Percentiles rank a stretch among this genome's conserved stretches.
phyloP scores from a whole-genome alignment of 768 basidiomycete genomes.

The Lentinus tigrinus region DNA sequence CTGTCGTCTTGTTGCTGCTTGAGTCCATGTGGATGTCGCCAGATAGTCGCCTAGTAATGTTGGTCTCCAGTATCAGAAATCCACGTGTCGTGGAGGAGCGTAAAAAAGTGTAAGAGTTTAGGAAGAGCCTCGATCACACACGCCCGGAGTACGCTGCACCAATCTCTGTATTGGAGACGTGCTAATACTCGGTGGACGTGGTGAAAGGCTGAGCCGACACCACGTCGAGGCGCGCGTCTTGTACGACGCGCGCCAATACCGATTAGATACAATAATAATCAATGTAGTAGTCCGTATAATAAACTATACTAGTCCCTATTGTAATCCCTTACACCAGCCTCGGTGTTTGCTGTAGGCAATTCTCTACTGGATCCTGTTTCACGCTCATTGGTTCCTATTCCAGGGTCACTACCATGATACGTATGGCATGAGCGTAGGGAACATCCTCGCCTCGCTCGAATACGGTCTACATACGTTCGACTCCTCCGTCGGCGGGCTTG shows the following conservation, averaged over 20 bases:
- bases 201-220: not conserved
- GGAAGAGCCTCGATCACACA: not conserved
- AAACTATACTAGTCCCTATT: no score
- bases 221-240: not conserved
- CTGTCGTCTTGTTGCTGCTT: no score
- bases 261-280: no score
- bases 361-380: not conserved
- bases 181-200: not conserved
- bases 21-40: no score
- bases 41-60: no score
- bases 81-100: not conserved
- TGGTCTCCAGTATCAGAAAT: not conserved
- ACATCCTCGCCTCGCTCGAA: slow-evolving; percentile 68
- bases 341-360: slow-evolving; percentile 64
- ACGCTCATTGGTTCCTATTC: not conserved
- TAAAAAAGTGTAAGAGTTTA: not conserved
- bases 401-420: slow-evolving; percentile 81
- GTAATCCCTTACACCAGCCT: no score
- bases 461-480: slow-evolving; percentile 82
- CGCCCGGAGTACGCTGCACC: not conserved
- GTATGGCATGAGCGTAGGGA: slow-evolving; percentile 79
- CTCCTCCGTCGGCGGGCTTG: slow-evolving; percentile 83
- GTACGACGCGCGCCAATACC: no score
- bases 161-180: not conserved
- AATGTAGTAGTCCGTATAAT: no score